Percentiles rank a stretch among this genome's conserved stretches.
These are phyloP conservation scores for Eutrema yunnanense DNA, from an alignment of 345 rosid genomes.

Conservation along the genomic window DNA sequence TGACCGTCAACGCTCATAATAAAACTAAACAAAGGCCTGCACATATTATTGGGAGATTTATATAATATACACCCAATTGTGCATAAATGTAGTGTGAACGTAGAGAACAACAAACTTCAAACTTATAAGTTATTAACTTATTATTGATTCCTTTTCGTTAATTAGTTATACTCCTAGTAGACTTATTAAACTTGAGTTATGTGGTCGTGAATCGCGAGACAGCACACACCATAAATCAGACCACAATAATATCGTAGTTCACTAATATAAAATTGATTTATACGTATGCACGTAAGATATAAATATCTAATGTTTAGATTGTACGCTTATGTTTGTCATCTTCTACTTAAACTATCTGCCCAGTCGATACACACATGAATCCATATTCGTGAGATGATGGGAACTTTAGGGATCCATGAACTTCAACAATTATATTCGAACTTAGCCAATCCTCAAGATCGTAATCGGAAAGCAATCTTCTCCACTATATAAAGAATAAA, in stretches of 20 bases:
- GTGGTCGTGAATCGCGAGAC: conserved; percentile 14
- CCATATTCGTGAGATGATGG: neutral
- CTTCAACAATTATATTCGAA: conserved; percentile 13
- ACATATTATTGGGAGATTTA: neutral
- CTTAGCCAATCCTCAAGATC: conserved; percentile 15
- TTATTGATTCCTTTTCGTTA: neutral
- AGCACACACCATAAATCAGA: neutral
- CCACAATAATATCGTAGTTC: neutral
- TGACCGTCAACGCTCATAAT: neutral
- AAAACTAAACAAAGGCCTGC: neutral
- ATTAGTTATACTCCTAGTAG: neutral
- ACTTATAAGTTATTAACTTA: neutral
- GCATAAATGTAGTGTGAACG: neutral
- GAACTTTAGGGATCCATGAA: neutral
- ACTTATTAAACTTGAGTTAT: neutral
- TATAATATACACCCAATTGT: neutral
- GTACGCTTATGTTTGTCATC: conserved; percentile 1
- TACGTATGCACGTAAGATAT: neutral
- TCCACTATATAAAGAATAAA: conserved; percentile 20
- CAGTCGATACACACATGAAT: conserved; percentile 17
- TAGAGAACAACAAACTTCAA: neutral
- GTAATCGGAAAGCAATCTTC: conserved; percentile 17
- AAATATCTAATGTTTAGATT: neutral
- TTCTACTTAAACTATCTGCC: conserved; percentile 3
- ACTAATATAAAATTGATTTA: neutral